phyloP scores from a whole-genome alignment of 176 grass and related monocot genomes.

The Canna indica region DNA sequence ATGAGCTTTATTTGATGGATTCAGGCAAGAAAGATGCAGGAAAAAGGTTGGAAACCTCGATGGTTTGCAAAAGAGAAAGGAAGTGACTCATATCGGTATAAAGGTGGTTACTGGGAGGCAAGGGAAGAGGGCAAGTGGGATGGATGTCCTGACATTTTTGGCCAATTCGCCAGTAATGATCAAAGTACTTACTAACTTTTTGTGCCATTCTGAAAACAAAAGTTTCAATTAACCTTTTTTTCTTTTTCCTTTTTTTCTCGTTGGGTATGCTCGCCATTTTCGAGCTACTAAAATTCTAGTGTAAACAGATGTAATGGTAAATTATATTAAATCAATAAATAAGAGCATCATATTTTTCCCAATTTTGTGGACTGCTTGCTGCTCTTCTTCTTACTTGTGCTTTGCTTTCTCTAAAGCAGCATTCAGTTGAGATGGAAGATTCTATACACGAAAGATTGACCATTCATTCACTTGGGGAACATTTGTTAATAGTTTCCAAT shows the following conservation, averaged over 20 bases:
- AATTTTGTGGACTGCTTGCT: not conserved
- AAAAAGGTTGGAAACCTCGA: slow-evolving; percentile 85
- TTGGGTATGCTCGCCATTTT: not conserved
- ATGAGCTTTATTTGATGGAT: not conserved
- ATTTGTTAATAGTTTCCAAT: too few species aligned
- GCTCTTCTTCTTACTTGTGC: too few species aligned
- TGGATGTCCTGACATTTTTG: slow-evolving; percentile 85
- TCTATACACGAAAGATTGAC: too few species aligned
- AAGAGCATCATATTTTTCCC: not conserved
- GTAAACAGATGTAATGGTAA: not conserved
- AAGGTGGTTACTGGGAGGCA: slow-evolving; percentile 94
- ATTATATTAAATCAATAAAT: not conserved
- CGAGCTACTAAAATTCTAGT: not conserved
- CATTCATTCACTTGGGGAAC: too few species aligned
- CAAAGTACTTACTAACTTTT: slow-evolving; percentile 46
- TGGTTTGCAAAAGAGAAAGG: slow-evolving; percentile 88
- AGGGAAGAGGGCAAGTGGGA: slow-evolving; percentile 75
- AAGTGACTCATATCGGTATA: slow-evolving; percentile 64
- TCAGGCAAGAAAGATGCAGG: slow-evolving; percentile 97
- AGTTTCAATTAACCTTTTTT: slow-evolving; percentile 12
- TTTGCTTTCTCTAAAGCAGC: too few species aligned
- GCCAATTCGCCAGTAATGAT: slow-evolving; percentile 64
- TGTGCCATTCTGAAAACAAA: slow-evolving; percentile 17
- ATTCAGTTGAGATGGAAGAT: too few species aligned
- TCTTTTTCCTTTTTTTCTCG: not conserved